A percentile compares a stretch with the other conserved stretches of the same genome.
These are phyloP conservation scores for Pleurotus cornucopiae DNA, from an alignment of 768 basidiomycete species.

Conservation along the genomic window DNA sequence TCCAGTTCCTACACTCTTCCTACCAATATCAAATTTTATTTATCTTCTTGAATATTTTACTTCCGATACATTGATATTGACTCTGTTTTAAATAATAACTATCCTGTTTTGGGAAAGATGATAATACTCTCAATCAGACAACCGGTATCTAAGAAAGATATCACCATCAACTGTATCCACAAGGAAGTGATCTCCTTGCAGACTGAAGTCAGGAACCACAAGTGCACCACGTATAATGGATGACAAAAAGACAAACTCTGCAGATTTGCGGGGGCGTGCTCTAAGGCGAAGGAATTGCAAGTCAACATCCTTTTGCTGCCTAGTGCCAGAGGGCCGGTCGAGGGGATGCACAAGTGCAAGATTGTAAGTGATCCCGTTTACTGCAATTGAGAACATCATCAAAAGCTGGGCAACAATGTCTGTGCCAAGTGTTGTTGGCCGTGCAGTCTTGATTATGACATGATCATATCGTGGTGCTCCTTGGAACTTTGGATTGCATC, in stretches of 20 bases:
- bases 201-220: constrained; percentile 16
- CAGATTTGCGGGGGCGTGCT: not conserved
- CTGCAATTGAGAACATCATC: constrained; percentile 16
- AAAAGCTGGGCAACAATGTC: constrained; percentile 18
- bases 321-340: constrained; percentile 9
- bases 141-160: constrained; percentile 13
- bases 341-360: constrained; percentile 20
- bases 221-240: constrained; percentile 27
- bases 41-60: too few species aligned
- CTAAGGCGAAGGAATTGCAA: constrained; percentile 17
- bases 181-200: constrained; percentile 18
- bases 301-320: constrained; percentile 16
- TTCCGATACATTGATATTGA: too few species aligned
- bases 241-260: constrained; percentile 19
- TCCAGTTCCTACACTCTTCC: too few species aligned
- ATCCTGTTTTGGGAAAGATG: too few species aligned
- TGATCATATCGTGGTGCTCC: constrained; percentile 19
- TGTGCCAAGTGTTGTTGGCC: constrained; percentile 3
- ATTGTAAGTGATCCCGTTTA: constrained; percentile 1
- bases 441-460: constrained; percentile 18
- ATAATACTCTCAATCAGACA: too few species aligned
- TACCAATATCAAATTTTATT: too few species aligned
- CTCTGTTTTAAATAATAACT: too few species aligned
- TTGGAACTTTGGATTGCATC: constrained; percentile 25
- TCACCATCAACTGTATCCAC: constrained; percentile 25